Evolutionary conservation across 1,139 yeast species (phyloP), one percentile per base, ranked within the genome.

Genomic region (Scheffersomyces insectosa): DNA sequence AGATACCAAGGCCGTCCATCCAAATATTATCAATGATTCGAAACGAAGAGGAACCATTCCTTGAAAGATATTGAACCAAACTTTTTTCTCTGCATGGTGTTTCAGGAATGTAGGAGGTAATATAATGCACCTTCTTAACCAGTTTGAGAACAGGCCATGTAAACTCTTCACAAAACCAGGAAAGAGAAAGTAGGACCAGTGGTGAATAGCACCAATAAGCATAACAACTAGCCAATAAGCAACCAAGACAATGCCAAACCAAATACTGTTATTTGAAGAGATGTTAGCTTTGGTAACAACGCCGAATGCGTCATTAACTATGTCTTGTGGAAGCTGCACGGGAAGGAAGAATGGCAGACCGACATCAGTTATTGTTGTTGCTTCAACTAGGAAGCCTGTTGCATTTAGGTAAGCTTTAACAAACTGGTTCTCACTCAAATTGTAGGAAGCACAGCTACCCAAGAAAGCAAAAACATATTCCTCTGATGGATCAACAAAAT

Each of bases 191-290:
- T 33, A 33, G 10, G 42, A 33, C 45, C 60, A 41, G 20, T 47
- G 44, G 36, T 39, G 33, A 14, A 45, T 9, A 7, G 54, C 53
- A 11, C 54, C 54, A 15, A 47, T 28, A 6, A 50, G 38, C 29
- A 53, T 39, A 14, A 53, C 42, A 3, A 42, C 36, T n/a, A 43
- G 33, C 58, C 58, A 54, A 48, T 51, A 54, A 15, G 48, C 36
- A 32, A 51, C 38, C 39, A 54, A 46, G 5, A 40, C 53, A 48
- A 48, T 45, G 2, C 54, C 55, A 37, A 54, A 58, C 42, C 38
- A 49, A 36, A 54, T 46, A 39, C 49, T 44, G 30, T 44, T 41
- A 49, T 48, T 50, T 39, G 20, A 20, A 13, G 9, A 14, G 14
- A 13, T n/a, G 11, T 39, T 36, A 41, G 10, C 14, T 7, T 20